phyloP scores from a whole-genome alignment of 225 moss, liverwort and hornwort species.

The Pseudisothecium myosuroides region DNA sequence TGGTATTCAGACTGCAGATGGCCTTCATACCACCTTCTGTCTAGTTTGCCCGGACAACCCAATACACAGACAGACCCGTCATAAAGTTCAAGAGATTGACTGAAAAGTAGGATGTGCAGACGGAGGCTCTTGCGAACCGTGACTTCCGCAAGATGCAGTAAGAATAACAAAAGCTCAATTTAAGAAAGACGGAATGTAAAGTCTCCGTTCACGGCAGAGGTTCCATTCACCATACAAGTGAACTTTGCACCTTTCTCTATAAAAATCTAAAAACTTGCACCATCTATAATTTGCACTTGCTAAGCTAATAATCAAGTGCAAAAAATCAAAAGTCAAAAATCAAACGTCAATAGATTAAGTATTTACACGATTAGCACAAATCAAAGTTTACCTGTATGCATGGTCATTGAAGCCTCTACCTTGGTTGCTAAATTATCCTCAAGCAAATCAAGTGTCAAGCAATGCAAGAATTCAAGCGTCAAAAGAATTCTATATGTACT shows the following conservation, averaged over 20 bases:
- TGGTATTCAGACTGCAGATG: too few relatives aligned
- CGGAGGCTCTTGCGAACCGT: too few relatives aligned
- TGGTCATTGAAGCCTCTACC: not conserved
- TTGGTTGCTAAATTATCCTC: too few relatives aligned
- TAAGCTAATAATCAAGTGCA: not conserved
- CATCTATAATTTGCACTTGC: too few relatives aligned
- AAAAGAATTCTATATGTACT: too few relatives aligned
- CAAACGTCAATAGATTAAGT: not conserved
- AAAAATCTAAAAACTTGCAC: not conserved
- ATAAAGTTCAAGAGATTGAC: too few relatives aligned
- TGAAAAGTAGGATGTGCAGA: too few relatives aligned
- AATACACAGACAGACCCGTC: too few relatives aligned
- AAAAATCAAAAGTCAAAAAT: not conserved
- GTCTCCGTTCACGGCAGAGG: not conserved
- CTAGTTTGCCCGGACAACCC: too few relatives aligned
- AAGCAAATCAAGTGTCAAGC: too few relatives aligned
- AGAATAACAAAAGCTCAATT: not conserved
- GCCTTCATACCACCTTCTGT: too few relatives aligned
- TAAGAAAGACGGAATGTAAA: not conserved
- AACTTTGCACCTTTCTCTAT: not conserved
- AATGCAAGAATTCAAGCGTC: not conserved
- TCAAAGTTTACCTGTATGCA: not conserved
- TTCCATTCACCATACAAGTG: not conserved
- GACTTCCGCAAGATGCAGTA: not conserved
- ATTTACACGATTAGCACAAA: not conserved